A percentile compares a stretch with the other conserved stretches of the same genome.
phyloP scores from a whole-genome alignment of 768 basidiomycete genomes.

The Trametes punicea region DNA sequence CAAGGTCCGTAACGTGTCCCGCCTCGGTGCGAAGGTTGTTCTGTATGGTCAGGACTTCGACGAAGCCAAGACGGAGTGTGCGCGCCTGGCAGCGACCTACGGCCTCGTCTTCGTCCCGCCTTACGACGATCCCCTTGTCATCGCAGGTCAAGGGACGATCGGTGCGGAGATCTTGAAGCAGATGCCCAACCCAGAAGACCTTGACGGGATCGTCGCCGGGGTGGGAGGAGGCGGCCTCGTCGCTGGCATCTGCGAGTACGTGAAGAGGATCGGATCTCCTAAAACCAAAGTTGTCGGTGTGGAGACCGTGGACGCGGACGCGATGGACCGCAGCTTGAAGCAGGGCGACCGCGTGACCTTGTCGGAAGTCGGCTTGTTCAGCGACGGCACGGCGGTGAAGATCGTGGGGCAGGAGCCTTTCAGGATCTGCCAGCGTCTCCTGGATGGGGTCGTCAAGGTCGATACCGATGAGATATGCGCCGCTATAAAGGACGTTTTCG shows the following conservation, averaged over 20 bases:
- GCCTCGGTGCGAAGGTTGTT: conserved; percentile 92
- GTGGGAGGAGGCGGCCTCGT: conserved; percentile 93
- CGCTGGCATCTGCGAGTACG: conserved; percentile 87
- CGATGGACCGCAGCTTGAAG: conserved; percentile 81
- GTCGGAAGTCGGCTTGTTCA: conserved; percentile 91
- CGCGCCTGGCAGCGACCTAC: conserved; percentile 71
- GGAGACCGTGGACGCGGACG: conserved; percentile 95
- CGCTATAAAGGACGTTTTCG: conserved; percentile 98
- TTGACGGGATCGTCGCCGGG: conserved; percentile 87
- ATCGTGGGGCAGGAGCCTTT: conserved; percentile 95
- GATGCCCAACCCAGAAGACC: conserved; percentile 61
- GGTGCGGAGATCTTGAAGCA: conserved; percentile 96
- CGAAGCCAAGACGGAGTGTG: conserved; percentile 93
- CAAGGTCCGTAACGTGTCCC: conserved; percentile 94
- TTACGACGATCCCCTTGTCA: conserved; percentile 95
- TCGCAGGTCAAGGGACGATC: conserved; percentile 95
- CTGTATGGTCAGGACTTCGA: conserved; percentile 92
- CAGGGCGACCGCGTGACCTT: conserved; percentile 81
- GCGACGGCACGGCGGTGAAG: conserved; percentile 96
- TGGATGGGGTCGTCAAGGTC: conserved; percentile 81
- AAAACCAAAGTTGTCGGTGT: conserved; percentile 79
- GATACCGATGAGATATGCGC: conserved; percentile 98
- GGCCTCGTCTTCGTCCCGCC: conserved; percentile 91
- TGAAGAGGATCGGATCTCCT: conserved; percentile 89
- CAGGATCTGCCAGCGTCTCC: conserved; percentile 79